Percentiles rank a stretch among this genome's conserved stretches.
These are phyloP conservation scores for Aspergillus jensenii DNA, from an alignment of 2,329 filamentous ascomycete genomes.

Conservation along the genomic window DNA sequence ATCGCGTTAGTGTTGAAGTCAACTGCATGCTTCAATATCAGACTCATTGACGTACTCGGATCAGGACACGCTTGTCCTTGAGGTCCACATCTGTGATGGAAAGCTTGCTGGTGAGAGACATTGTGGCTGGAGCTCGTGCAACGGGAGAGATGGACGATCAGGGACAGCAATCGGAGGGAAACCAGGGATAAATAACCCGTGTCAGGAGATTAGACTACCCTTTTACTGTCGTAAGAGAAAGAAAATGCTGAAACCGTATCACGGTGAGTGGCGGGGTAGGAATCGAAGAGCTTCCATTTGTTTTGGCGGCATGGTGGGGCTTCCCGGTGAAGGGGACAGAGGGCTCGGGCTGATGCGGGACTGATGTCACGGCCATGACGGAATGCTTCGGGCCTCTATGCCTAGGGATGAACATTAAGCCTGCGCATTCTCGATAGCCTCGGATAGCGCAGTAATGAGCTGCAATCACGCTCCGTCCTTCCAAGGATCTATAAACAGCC, in stretches of 20 bases:
- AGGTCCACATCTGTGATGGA: slow-evolving; percentile 94
- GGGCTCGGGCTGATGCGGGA: slow-evolving; percentile 42
- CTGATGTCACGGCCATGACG: slow-evolving; percentile 39
- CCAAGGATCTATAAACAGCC: slow-evolving; percentile 20
- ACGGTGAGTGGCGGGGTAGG: slow-evolving; percentile 28
- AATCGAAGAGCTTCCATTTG: slow-evolving; percentile 9
- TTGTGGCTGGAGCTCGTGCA: slow-evolving; percentile 42
- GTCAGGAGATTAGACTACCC: slow-evolving; percentile 2
- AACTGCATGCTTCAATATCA: slow-evolving; percentile 14
- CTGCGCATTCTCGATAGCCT: slow-evolving; percentile 23
- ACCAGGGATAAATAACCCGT: slow-evolving; percentile 9
- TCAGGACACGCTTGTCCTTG: slow-evolving; percentile 97
- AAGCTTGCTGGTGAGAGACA: slow-evolving; percentile 99
- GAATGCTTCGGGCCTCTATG: slow-evolving; percentile 30
- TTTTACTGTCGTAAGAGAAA: background rate
- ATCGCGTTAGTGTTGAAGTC: slow-evolving; percentile 7
- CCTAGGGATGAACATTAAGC: slow-evolving; percentile 21
- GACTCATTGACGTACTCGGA: slow-evolving; percentile 68
- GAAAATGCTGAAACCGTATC: slow-evolving; percentile 19
- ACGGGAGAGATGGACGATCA: slow-evolving; percentile 11
- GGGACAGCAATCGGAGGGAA: slow-evolving; percentile 9
- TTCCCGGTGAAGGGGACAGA: slow-evolving; percentile 27
- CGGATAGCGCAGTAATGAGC: slow-evolving; percentile 15
- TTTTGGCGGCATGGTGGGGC: slow-evolving; percentile 22
- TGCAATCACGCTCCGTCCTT: background rate